phyloP scores from a whole-genome alignment of 169 alveolate species.

The Amoebophrya sp. region DNA sequence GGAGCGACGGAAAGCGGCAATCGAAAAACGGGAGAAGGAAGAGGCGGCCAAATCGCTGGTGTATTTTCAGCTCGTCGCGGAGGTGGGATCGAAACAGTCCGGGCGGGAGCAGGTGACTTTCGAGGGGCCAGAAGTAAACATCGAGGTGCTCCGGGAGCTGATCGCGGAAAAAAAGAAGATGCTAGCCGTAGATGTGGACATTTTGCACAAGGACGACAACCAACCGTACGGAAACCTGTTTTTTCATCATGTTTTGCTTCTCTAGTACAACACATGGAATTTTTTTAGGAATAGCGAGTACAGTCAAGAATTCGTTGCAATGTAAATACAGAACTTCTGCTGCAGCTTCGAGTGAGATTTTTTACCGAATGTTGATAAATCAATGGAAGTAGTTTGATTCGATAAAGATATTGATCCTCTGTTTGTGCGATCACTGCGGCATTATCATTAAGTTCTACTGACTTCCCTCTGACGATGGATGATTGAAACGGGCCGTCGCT shows the following conservation, averaged over 20 bases:
- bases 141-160: background rate
- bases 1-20: background rate
- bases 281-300: background rate
- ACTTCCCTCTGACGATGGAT: no score
- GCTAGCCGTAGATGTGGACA: background rate
- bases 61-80: background rate
- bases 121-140: background rate
- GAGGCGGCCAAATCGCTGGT: background rate
- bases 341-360: background rate
- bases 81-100: background rate
- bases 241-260: no score
- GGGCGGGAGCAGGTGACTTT: background rate
- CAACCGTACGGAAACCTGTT: background rate
- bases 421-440: no score
- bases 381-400: background rate
- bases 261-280: background rate
- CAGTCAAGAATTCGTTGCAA: background rate
- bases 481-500: no score
- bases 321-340: background rate
- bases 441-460: no score
- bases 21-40: background rate
- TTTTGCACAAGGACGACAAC: background rate
- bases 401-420: no score
- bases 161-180: background rate
- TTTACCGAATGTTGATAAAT: background rate